Percentiles rank a stretch among this genome's conserved stretches.
These are phyloP conservation scores for Epichloe brachyelytri DNA, from an alignment of 2,329 filamentous ascomycete genomes.

Conservation along the genomic window DNA sequence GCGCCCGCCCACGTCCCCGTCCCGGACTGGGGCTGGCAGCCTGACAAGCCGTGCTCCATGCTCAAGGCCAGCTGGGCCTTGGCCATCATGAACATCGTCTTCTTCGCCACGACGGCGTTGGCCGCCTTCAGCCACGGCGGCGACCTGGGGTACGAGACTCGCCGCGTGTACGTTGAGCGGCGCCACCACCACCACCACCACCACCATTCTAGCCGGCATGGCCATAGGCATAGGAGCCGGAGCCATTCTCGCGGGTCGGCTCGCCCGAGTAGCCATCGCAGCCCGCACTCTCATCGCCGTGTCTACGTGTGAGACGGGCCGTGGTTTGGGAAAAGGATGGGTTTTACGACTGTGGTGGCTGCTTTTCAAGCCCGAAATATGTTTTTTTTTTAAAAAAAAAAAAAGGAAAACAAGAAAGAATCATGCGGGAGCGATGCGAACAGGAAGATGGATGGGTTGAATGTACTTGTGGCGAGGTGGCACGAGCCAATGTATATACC, in stretches of 20 bases:
- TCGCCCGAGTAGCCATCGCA: slow-evolving; percentile 19
- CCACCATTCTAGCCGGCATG: slow-evolving; percentile 24
- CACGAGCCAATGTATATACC: too few relatives aligned
- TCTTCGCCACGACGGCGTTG: slow-evolving; percentile 67
- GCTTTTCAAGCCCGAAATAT: too few relatives aligned
- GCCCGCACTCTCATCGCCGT: slow-evolving; percentile 37
- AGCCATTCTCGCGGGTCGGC: slow-evolving; percentile 4
- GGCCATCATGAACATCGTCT: slow-evolving; percentile 74
- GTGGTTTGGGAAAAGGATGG: too few relatives aligned
- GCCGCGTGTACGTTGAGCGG: slow-evolving; percentile 9
- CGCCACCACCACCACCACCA: slow-evolving; percentile 8
- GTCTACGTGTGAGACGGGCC: slow-evolving; percentile 41
- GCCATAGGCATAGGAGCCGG: slow-evolving; percentile 27
- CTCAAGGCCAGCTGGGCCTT: slow-evolving; percentile 84
- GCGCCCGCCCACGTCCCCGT: slow-evolving; percentile 41
- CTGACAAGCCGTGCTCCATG: slow-evolving; percentile 77
- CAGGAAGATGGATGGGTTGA: too few relatives aligned
- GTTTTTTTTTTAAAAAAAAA: too few relatives aligned
- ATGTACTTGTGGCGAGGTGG: too few relatives aligned
- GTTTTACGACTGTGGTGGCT: too few relatives aligned
- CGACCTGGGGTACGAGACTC: slow-evolving; percentile 30
- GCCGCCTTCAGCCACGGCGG: slow-evolving; percentile 51
- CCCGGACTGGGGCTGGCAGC: slow-evolving; percentile 35
- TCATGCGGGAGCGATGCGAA: too few relatives aligned
- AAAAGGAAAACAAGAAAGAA: too few relatives aligned